Conservation (phyloP, 805 yeast genomes). For the Kregervanrija pseudodelftensis region DNA sequence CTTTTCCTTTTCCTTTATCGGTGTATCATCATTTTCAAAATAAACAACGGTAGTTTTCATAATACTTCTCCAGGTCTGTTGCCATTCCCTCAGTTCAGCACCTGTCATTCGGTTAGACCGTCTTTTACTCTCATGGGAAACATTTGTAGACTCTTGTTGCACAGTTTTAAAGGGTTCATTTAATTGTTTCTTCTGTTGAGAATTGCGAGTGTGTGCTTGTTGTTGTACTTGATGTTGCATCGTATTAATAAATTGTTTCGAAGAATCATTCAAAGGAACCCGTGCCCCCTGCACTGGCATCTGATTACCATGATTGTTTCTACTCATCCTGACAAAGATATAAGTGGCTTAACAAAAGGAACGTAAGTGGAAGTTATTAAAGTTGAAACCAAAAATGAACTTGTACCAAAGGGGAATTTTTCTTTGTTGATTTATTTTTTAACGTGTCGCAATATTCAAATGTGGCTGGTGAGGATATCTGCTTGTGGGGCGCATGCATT, state of each 20-base stretch:
- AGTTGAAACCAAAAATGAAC: neutral
- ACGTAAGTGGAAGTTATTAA: neutral
- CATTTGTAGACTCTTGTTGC: neutral
- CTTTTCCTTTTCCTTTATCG: constrained; percentile 28
- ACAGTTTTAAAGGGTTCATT: constrained; percentile 2
- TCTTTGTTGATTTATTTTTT: neutral
- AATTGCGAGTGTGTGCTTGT: constrained; percentile 1
- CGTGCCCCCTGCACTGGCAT: constrained; percentile 3
- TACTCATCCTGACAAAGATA: neutral
- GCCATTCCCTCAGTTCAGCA: constrained; percentile 48
- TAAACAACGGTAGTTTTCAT: constrained; percentile 51
- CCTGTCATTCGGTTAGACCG: constrained; percentile 24
- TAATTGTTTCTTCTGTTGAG: neutral
- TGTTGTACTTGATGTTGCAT: constrained; percentile 3
- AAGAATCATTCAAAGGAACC: constrained; percentile 23
- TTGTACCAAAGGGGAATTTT: neutral
- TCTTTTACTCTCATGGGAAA: constrained; percentile 3
- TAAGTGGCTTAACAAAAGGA: neutral
- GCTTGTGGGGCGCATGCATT: no score
- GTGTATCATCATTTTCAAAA: constrained; percentile 40
- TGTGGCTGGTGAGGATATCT: neutral
- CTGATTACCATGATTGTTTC: neutral
- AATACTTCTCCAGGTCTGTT: constrained; percentile 50
- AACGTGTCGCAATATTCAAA: neutral
- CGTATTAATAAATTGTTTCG: constrained; percentile 19